Conservation (phyloP, 2,329 filamentous ascomycete species). For the Rutstroemia sp. region DNA sequence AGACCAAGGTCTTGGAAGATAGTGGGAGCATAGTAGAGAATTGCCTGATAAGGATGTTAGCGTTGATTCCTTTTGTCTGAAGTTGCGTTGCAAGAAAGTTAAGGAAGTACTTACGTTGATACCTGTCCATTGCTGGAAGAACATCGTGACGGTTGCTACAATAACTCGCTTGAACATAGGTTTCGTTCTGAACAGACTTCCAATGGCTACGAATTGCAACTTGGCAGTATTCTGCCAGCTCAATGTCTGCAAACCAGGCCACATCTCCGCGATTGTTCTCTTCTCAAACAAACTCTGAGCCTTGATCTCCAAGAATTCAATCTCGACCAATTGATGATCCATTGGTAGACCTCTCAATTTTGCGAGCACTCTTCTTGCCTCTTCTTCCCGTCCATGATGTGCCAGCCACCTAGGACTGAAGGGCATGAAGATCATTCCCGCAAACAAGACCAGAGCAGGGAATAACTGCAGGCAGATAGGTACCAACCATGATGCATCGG, state of each 20-base stretch:
- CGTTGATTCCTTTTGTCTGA: not conserved
- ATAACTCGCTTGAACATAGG: conserved; percentile 61
- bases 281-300: conserved; percentile 74
- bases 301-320: conserved; percentile 80
- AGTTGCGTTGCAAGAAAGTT: not conserved
- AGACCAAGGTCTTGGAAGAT: conserved; percentile 42
- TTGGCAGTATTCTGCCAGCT: conserved; percentile 58
- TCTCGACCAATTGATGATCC: conserved; percentile 60
- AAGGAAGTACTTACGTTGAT: no score
- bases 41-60: not conserved
- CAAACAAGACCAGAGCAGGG: conserved; percentile 57
- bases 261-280: conserved; percentile 57
- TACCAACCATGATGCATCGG: conserved; percentile 64
- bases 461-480: conserved; percentile 65
- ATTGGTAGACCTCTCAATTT: conserved; percentile 52
- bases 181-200: conserved; percentile 54
- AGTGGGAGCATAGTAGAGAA: conserved; percentile 37
- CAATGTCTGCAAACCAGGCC: conserved; percentile 54
- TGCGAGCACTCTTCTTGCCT: conserved; percentile 57
- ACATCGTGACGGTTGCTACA: conserved; percentile 56
- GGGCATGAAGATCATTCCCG: conserved; percentile 73
- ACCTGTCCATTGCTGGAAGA: conserved; percentile 46
- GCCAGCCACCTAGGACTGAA: conserved; percentile 71
- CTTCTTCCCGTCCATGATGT: conserved; percentile 60
- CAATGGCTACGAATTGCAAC: conserved; percentile 61